Base-by-base conservation (phyloP, 768 basidiomycete genomes). In the Kwoniella sp. region DNA sequence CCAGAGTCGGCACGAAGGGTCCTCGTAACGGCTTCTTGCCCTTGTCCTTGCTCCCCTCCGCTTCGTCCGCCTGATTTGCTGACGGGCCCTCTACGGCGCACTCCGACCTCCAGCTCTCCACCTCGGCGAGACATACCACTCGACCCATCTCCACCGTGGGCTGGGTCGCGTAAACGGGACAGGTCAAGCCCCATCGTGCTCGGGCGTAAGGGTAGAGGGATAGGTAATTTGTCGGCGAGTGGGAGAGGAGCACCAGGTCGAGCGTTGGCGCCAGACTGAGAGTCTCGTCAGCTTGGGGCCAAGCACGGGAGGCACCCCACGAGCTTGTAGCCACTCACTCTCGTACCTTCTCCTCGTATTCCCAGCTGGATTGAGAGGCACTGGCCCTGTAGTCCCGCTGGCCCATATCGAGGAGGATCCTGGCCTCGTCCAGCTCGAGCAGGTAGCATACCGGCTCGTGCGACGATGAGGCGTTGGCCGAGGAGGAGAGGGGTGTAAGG, bases 131-230 rank as follows among this genome's bases (percentile, higher is more conserved):
- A 2, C 87, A 86, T 14, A 89, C 89, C 36, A 96, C 88, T 28
- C 89, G 81, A 3, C 88, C 93, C 85, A 91, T 93, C 49, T 92
- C 89, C 62, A 92, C 89, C 0, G 95, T 90, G 31, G 93, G 93
- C 23, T 96, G 81, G 2, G 92, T 93, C 0, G 88, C 87, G 71
- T 98, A 99, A 17, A 90, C 84, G 3, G 91, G 89, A 19, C 91
- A 91, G 53, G 81, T 85, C 34, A 98, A 79, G 19, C 84, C 85
- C 86, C 89, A 91, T 70, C 82, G 80, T 15, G 90, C 81, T 71
- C 88, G 81, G 5, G 95, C 91, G 73, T 88, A 96, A 10, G 95
- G 84, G 69, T 89, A 91, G n/a, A 98, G 78, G 14, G 93, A 93
- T 23, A 86, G 81, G 69, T 95, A 91, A 0, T 82, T 78, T 11